phyloP scores from a whole-genome alignment of 2,329 filamentous ascomycete species.

The Diaporthe eres region DNA sequence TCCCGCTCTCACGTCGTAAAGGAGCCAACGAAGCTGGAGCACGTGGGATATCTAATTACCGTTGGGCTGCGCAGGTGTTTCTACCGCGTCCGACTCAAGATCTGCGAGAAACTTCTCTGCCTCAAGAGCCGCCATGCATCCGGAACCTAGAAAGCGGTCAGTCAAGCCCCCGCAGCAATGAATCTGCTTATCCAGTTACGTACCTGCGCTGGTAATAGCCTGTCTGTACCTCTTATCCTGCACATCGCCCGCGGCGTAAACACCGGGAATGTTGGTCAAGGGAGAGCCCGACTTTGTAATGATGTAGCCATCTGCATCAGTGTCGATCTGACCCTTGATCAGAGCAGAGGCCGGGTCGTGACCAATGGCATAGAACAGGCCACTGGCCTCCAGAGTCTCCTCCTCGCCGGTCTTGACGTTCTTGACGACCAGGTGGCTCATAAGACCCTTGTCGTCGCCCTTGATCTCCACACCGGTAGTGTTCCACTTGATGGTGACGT shows the following conservation, averaged over 20 bases:
- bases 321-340: constrained; percentile 90
- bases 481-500: constrained; percentile 93
- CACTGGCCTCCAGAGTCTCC: constrained; percentile 90
- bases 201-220: constrained; percentile 96
- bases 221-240: constrained; percentile 99
- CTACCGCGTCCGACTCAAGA: constrained; percentile 55
- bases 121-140: constrained; percentile 95
- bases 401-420: constrained; percentile 81
- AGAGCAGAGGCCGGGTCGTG: constrained; percentile 94
- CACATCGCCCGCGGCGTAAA: constrained; percentile 97
- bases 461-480: constrained; percentile 84
- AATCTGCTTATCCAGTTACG: constrained; percentile 53
- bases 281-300: constrained; percentile 90
- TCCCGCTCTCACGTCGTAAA: not conserved
- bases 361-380: constrained; percentile 96
- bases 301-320: constrained; percentile 92
- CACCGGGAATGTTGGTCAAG: constrained; percentile 88
- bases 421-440: constrained; percentile 89
- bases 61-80: constrained; percentile 45
- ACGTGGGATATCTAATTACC: constrained; percentile 42
- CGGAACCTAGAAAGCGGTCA: constrained; percentile 74
- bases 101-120: constrained; percentile 94
- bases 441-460: constrained; percentile 87
- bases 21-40: not conserved
- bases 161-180: constrained; percentile 23